Evolutionary conservation across 257 asterid genomes (phyloP), one percentile per base, ranked within the genome.

Genomic region (Asclepias syriaca): DNA sequence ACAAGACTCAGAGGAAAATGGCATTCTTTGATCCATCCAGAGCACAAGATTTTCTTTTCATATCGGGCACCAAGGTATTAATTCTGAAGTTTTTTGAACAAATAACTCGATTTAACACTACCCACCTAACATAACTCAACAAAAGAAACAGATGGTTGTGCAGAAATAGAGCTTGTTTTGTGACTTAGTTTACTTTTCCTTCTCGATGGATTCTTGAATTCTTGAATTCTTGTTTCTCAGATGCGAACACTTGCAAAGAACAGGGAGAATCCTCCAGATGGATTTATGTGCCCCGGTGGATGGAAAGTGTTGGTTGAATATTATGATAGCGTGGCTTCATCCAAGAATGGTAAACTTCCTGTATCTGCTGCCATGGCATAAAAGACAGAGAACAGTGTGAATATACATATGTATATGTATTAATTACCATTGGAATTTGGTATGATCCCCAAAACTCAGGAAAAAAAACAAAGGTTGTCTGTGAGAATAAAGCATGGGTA

Each of bases 241-340:
- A 91, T 90, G 99, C 91, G 99, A 45, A 68, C 88, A 0, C 93
- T 91, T 49, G 99, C 97, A 3, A 91, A 84, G 92, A 94, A 88
- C 84, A 61, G 75, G 65, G 99, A 94, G 73, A 89, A 57, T 67
- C 98, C 98, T 65, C 98, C 99, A 0, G 95, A 91, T 40, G 99
- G 99, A 69, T 94, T 94, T 58, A 94, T 94, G 99, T 94, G 98
- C 81, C 97, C 93, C 0, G 93, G 97, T 56, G 99, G 99, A 1
- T 95, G 99, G 99, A 49, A 90, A 80, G 99, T 95, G 49, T 74
- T 95, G 96, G 98, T 92, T 6, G 95, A 91, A 1, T 95, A 91
- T 75, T 94, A 92, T 54, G 92, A 89, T 40, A 88, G 92, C 63
- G 74, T 94, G 78, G 76, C 87, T 37, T 86, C 79, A 6, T 72